These are phyloP conservation scores for Carex myosuroides DNA, from an alignment of 176 grass and related monocot genomes.

Conservation along the genomic window DNA sequence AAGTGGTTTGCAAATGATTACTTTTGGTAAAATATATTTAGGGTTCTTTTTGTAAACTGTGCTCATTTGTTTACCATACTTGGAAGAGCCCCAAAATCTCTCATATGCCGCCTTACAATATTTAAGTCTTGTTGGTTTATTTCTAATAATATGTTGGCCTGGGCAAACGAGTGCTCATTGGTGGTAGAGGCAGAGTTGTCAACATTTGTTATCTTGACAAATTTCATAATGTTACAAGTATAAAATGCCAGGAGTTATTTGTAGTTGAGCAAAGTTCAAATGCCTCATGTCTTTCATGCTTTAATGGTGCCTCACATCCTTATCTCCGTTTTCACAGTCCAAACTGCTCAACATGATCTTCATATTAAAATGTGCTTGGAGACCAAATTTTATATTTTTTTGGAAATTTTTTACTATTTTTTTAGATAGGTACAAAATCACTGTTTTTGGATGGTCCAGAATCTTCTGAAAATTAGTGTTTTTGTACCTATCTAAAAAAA, in stretches of 20 bases:
- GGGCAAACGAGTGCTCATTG: background rate
- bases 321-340: no score
- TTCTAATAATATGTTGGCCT: background rate
- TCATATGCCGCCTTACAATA: background rate
- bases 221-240: background rate
- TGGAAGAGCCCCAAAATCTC: background rate
- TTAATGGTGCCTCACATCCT: no score
- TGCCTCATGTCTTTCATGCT: no score
- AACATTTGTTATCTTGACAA: background rate
- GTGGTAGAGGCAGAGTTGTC: background rate
- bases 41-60: background rate
- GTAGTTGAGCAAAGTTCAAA: background rate
- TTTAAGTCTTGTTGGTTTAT: background rate
- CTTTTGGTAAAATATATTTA: background rate
- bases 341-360: no score
- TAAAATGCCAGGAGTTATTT: background rate
- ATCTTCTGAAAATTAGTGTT: no score
- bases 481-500: no score
- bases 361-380: no score
- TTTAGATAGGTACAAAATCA: no score
- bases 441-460: no score
- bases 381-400: no score
- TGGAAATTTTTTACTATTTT: no score
- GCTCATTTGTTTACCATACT: background rate
- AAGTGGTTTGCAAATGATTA: background rate